These are phyloP conservation scores for Calonectria pteridis DNA, from an alignment of 2,329 filamentous ascomycete species.

Conservation along the genomic window DNA sequence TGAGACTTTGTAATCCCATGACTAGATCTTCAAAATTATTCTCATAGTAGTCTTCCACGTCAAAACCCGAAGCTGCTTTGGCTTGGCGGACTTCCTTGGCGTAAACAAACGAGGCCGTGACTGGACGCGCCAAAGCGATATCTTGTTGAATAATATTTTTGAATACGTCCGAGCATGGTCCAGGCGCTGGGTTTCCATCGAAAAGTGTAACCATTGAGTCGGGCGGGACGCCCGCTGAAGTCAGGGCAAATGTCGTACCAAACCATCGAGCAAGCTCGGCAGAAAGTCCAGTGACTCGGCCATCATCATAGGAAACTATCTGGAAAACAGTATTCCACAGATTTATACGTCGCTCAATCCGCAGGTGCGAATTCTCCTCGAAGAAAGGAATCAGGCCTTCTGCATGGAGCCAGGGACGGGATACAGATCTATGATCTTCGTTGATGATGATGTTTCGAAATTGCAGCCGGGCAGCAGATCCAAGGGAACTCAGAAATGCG, in stretches of 20 bases:
- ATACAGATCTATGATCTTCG: constrained; percentile 22
- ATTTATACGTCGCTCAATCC: constrained; percentile 22
- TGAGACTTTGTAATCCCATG: no score
- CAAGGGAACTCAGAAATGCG: constrained; percentile 17
- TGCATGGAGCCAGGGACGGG: neutral
- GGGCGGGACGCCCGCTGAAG: no score
- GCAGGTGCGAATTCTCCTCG: constrained; percentile 24
- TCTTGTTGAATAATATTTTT: neutral
- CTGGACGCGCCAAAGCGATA: no score
- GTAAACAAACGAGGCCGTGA: no score
- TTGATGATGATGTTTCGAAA: neutral
- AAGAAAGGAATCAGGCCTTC: constrained; percentile 6
- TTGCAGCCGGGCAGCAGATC: neutral
- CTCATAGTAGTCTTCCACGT: no score
- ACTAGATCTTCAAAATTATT: no score
- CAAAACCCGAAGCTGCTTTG: no score
- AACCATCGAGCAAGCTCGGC: neutral
- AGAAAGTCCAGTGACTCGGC: no score
- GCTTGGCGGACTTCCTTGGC: no score
- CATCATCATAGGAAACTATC: no score
- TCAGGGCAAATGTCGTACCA: neutral
- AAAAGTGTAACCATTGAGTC: neutral
- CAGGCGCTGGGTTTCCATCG: neutral
- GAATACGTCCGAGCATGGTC: neutral
- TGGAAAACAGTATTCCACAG: neutral